Evolutionary conservation across 2,329 filamentous ascomycete genomes (phyloP).

Genomic region (Pseudonectria foliicola): DNA sequence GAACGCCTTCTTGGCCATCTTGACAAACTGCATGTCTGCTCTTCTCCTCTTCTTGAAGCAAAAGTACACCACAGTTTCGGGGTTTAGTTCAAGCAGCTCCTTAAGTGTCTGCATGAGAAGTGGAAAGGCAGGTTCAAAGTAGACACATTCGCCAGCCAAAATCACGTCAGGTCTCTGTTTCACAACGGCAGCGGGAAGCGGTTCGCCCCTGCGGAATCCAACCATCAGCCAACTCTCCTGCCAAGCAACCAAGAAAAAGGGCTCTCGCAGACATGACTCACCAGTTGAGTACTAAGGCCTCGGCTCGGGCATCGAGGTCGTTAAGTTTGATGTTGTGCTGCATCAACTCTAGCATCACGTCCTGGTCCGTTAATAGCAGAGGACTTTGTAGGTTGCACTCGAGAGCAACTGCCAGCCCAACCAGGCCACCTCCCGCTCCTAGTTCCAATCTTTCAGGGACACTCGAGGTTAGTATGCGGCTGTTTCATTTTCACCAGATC

Average conservation of each 20-base stretch:
- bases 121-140: constrained; percentile 93
- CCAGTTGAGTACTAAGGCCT: constrained; percentile 75
- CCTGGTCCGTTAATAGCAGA: constrained; percentile 79
- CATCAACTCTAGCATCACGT: constrained; percentile 81
- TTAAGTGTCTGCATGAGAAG: constrained; percentile 72
- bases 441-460: constrained; percentile 65
- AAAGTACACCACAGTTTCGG: constrained; percentile 61
- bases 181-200: constrained; percentile 45
- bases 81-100: constrained; percentile 67
- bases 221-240: constrained; percentile 12
- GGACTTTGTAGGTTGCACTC: constrained; percentile 46
- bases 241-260: constrained; percentile 16
- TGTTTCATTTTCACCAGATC: too few species aligned
- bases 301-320: constrained; percentile 53
- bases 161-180: constrained; percentile 66
- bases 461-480: constrained; percentile 14
- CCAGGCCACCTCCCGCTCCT: constrained; percentile 84
- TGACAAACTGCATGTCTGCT: constrained; percentile 70
- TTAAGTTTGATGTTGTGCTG: constrained; percentile 82
- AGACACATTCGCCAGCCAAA: constrained; percentile 93
- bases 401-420: constrained; percentile 58
- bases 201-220: constrained; percentile 46
- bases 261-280: constrained; percentile 30
- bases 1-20: constrained; percentile 62
- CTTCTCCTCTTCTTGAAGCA: constrained; percentile 91